Evolutionary conservation across 805 yeast species (phyloP).

Genomic region (Hanseniaspora taiwanica): DNA sequence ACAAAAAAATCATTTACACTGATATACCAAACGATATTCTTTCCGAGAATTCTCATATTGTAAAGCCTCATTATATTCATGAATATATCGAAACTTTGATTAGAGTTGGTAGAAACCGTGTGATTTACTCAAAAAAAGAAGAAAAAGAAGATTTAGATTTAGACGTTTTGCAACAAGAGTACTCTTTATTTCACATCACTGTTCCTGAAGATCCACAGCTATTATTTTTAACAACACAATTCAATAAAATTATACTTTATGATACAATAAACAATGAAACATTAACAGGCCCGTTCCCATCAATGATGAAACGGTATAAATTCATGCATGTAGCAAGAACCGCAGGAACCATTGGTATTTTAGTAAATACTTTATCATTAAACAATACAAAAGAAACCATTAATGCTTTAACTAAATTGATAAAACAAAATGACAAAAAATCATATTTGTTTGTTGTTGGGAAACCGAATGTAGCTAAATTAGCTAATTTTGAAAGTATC

Average conservation of each 20-base stretch:
- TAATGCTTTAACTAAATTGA: slow-evolving; percentile 43
- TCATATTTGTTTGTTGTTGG: slow-evolving; percentile 94
- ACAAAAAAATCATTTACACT: slow-evolving; percentile 27
- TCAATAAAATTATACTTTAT: slow-evolving; percentile 34
- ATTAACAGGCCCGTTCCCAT: slow-evolving; percentile 58
- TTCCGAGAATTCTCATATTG: not conserved
- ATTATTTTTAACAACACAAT: slow-evolving; percentile 60
- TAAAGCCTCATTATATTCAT: not conserved
- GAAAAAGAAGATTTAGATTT: not conserved
- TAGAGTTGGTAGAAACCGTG: not conserved
- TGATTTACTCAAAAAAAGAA: not conserved
- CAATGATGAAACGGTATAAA: slow-evolving; percentile 70
- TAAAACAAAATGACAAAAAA: slow-evolving; percentile 71
- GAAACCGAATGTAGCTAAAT: slow-evolving; percentile 91
- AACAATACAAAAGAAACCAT: slow-evolving; percentile 59
- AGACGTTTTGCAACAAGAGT: slow-evolving; percentile 27
- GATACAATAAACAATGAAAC: slow-evolving; percentile 38
- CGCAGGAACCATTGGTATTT: slow-evolving; percentile 83
- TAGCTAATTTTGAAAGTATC: slow-evolving; percentile 89
- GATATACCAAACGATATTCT: slow-evolving; percentile 24
- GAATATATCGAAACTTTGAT: too few relatives aligned
- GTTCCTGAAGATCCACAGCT: slow-evolving; percentile 69
- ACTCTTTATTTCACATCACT: slow-evolving; percentile 55
- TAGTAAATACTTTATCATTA: slow-evolving; percentile 81
- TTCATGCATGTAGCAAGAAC: slow-evolving; percentile 81